phyloP scores from a whole-genome alignment of 2,329 filamentous ascomycete genomes.

The Pseudogymnoascus sp. region DNA sequence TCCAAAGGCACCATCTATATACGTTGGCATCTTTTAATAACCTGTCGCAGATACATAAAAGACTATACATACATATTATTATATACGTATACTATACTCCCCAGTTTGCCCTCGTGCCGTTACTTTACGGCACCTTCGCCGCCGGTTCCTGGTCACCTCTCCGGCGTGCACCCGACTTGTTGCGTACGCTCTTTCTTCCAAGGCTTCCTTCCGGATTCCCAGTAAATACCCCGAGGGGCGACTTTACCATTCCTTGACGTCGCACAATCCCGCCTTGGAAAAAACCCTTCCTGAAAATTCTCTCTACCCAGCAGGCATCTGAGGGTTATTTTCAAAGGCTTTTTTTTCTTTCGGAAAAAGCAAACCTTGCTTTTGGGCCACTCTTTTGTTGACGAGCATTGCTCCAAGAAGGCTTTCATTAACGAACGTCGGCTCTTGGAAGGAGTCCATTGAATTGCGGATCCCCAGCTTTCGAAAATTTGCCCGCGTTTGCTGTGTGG shows the following conservation, averaged over 20 bases:
- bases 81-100: not conserved
- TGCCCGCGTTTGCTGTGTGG: not conserved
- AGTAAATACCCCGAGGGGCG: not conserved
- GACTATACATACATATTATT: not conserved
- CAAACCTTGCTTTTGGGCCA: not conserved
- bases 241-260: not conserved
- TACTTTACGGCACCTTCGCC: not conserved
- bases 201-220: not conserved
- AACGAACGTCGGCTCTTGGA: not conserved
- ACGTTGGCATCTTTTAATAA: not conserved
- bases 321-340: not conserved
- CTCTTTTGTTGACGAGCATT: not conserved
- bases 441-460: not conserved
- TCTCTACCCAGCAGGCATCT: not conserved
- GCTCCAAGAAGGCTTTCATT: not conserved
- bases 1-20: not conserved
- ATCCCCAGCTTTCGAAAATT: not conserved
- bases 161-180: not conserved
- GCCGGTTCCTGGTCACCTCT: not conserved
- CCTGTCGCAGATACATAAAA: not conserved
- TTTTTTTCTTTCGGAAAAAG: not conserved
- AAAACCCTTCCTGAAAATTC: not conserved
- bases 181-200: not conserved
- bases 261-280: not conserved
- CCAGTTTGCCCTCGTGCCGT: not conserved